Base-by-base conservation (phyloP, 129 eudicot genomes). In the Flaveria linearis region DNA sequence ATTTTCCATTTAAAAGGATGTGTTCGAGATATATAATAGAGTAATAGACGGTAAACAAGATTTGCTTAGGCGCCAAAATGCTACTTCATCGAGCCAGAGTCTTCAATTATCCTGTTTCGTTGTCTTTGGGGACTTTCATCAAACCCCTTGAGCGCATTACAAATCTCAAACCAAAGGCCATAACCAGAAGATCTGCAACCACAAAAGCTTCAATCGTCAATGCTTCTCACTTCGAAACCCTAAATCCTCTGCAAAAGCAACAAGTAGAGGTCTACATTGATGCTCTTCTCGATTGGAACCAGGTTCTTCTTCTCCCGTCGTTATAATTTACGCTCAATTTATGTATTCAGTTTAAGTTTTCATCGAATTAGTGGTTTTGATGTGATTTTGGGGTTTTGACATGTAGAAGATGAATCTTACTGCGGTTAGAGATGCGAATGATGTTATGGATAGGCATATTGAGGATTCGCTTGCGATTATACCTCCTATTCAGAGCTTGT, bases 321-420 rank as follows among this genome's bases (percentile, higher is more conserved):
- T n/a, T 51, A 25, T 22, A 13, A 18, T 52, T 63, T 4, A 51
- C 75, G n/a, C 20, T 20, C 43, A 26, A 26, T 4, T 65, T 42
- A 18, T 46, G 45, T 55, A 23, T 36, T 36, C 41, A 36, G 41
- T 0, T 36, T 36, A 36, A 5, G 7, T 5, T 36, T 36, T 36
- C 7, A 36, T 36, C 41, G 41, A 36, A 5, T 36, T 36, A 5
- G 41, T 36, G 41, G 7, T 5, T 36, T 36, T 36, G 41, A 4
- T 36, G 41, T 69, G 4, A n/a, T 41, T 66, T 75, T 69, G 68
- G 47, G 42, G 73, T 61, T 46, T 28, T 62, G 9, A 13, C 66
- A 30, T 74, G 75, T 85, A 93, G 98, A 94, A 91, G 79, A 94
- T 94, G 96, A 94, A 94, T 82, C 88, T 94, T 25, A 94, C 98